Evolutionary conservation across 345 rosid genomes (phyloP).

Genomic region (Lenwebbia sp.): DNA sequence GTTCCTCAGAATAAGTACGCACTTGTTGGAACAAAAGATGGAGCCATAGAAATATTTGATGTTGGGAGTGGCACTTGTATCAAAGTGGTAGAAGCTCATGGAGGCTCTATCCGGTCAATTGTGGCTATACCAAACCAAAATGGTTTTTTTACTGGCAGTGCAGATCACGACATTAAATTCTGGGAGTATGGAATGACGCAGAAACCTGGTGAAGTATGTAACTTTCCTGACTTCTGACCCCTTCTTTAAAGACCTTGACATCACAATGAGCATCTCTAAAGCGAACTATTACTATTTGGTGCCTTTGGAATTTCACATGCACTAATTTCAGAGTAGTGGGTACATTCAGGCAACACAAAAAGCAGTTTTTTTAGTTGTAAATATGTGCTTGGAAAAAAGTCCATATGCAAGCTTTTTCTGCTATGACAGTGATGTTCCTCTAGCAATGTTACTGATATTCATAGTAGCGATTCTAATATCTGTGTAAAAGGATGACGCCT

Average conservation of each 20-base stretch:
- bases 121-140: slow-evolving; percentile 64
- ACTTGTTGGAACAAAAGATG: slow-evolving; percentile 88
- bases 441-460: neutral
- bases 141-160: slow-evolving; percentile 91
- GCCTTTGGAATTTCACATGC: neutral
- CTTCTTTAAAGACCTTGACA: neutral
- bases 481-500: neutral
- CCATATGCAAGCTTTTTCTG: neutral
- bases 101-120: slow-evolving; percentile 69
- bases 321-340: neutral
- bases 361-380: neutral
- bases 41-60: slow-evolving; percentile 74
- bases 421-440: neutral
- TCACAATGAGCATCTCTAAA: neutral
- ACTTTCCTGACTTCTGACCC: neutral
- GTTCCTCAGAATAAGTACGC: slow-evolving; percentile 76
- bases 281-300: neutral
- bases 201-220: slow-evolving; percentile 51
- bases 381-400: neutral
- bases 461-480: neutral
- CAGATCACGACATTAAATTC: slow-evolving; percentile 85
- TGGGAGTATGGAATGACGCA: slow-evolving; percentile 78
- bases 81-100: slow-evolving; percentile 81
- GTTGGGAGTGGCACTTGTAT: slow-evolving; percentile 70
- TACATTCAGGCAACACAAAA: neutral